Percentiles rank a stretch among this genome's conserved stretches.
Conservation (phyloP, 1,284 basidiomycete genomes). For the Rhizoctonia solani region DNA sequence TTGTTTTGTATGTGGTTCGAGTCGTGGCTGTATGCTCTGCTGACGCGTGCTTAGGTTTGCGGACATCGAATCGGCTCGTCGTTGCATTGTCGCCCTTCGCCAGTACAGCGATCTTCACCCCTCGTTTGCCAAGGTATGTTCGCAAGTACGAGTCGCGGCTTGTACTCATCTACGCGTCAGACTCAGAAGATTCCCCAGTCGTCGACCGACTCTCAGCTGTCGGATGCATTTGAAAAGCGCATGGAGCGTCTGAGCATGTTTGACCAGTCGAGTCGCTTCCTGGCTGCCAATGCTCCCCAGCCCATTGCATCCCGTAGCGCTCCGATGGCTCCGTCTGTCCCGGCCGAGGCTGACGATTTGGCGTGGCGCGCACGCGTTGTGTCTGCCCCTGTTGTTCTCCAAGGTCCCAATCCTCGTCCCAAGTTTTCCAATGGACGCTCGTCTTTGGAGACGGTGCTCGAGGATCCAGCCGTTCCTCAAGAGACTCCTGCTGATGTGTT, state of each 20-base stretch:
- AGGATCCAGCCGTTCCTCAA: slow-evolving; percentile 10
- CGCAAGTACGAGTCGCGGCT: not conserved
- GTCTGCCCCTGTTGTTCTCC: not conserved
- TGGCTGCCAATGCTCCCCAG: not conserved
- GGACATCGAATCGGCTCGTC: slow-evolving; percentile 63
- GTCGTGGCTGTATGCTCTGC: no score
- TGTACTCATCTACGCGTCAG: slow-evolving; percentile 53
- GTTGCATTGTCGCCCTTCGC: slow-evolving; percentile 66
- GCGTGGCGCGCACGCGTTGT: slow-evolving; percentile 1
- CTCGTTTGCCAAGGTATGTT: slow-evolving; percentile 62
- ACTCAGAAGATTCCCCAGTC: slow-evolving; percentile 68
- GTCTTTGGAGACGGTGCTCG: slow-evolving; percentile 31
- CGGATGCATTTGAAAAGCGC: slow-evolving; percentile 3
- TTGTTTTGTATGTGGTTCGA: no score
- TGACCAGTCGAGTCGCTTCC: slow-evolving; percentile 13
- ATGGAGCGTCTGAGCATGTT: slow-evolving; percentile 29
- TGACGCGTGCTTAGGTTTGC: no score
- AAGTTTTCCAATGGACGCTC: slow-evolving; percentile 18
- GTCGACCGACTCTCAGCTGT: slow-evolving; percentile 19
- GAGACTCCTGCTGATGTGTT: slow-evolving; percentile 29
- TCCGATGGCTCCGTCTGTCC: no score
- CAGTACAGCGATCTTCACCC: slow-evolving; percentile 74
- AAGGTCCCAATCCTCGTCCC: not conserved
- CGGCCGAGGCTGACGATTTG: not conserved
- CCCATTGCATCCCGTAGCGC: not conserved